Evolutionary conservation across 106 monocot species (phyloP), one percentile per base, ranked within the genome.

Genomic region (Narthecium ossifragum): DNA sequence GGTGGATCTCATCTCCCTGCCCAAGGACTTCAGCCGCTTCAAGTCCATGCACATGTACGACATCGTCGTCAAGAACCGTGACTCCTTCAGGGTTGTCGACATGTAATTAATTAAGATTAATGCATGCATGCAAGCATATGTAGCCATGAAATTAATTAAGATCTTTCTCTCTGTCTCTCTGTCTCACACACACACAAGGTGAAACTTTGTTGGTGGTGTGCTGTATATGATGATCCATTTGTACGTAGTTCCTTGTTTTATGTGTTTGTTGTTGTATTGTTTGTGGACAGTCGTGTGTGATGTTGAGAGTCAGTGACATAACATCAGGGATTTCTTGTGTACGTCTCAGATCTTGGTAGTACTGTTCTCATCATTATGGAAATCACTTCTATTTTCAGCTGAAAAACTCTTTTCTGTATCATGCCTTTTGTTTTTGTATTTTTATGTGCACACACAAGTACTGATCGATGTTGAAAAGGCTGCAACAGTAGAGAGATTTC

Each of bases 1-100:
- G 4, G 60, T 79, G 30, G 84, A 85, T 55, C 72, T 85, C 55
- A 85, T 85, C 41, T 85, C 84, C 26, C 79, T 85, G 27, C 84
- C 84, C 29, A 64, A 51, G 36, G 76, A 85, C 43, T 85, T 85
- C 73, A n/a, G 46, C 22, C 56, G 60, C 27, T 85, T 85, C 62
- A 54, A 34, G 53, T 73, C 80, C 39, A 69, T 85, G 57, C 79
- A 85, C 58, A 85, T 85, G 84, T 85, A 68, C 41, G 84, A 85
- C 56, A 80, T 85, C 49, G 84, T 85, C 49, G 67, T 85, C 72
- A 85, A 85, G 72, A 85, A 85, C 45, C 79, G 84, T 8, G 72
- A 85, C 1, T 55, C 33, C 14, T 84, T 84, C 63, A 47, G 67
- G 21, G 84, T 84, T 49, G 46, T 84, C 40, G 79, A 84, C 34